Conservation (phyloP, 768 basidiomycete genomes). For the Leccinum incarnatum region DNA sequence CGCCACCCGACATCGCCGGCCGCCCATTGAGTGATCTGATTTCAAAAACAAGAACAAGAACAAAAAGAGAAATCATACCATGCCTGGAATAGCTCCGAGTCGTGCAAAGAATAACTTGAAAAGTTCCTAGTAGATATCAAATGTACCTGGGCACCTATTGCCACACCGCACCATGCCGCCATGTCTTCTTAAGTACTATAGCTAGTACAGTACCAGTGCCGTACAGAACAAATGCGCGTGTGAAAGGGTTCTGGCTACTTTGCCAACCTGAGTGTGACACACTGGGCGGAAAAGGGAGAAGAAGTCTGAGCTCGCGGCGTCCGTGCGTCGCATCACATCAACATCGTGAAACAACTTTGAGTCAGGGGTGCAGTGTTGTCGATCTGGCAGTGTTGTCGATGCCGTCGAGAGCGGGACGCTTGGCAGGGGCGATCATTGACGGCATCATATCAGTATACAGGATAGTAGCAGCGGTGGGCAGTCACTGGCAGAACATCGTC, state of each 20-base stretch:
- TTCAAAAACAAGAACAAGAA: neutral
- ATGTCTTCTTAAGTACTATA: no score
- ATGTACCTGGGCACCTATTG: neutral
- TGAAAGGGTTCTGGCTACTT: constrained; percentile 1
- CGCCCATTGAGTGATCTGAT: neutral
- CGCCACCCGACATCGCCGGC: neutral
- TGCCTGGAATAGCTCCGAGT: neutral
- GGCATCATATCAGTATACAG: neutral
- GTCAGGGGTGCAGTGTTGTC: neutral
- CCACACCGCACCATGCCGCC: no score
- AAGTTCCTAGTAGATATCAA: neutral
- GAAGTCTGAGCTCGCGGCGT: neutral
- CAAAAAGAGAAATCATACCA: neutral
- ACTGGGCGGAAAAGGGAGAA: neutral
- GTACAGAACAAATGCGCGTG: no score
- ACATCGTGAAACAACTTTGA: neutral
- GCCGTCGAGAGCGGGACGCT: neutral
- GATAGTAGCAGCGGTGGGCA: neutral
- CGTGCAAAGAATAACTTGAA: neutral
- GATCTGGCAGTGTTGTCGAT: neutral
- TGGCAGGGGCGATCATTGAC: neutral
- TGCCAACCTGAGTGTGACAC: neutral
- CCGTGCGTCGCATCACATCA: neutral
- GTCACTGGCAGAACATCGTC: neutral
- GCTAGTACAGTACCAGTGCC: no score